A percentile compares a stretch with the other conserved stretches of the same genome.
phyloP scores from a whole-genome alignment of 176 grass and related monocot species.

The Eremochloa ophiuroides region DNA sequence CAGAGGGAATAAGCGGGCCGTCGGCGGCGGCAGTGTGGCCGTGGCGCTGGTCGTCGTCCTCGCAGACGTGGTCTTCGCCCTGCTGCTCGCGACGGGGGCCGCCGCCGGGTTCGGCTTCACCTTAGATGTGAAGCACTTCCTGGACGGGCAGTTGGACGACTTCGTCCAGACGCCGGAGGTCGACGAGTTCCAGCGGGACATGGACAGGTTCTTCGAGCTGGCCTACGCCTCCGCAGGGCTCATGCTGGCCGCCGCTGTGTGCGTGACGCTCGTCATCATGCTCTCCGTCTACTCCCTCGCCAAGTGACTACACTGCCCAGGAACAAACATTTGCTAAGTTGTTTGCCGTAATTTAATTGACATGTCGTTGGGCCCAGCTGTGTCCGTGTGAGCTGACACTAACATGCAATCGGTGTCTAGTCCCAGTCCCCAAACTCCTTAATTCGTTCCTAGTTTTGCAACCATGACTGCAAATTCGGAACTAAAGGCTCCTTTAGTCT shows the following conservation, averaged over 20 bases:
- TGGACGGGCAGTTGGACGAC: not conserved
- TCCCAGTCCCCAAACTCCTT: too few relatives aligned
- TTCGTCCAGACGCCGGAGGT: not conserved
- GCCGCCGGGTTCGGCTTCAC: slow-evolving; percentile 8
- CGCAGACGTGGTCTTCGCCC: not conserved
- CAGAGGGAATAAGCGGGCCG: not conserved
- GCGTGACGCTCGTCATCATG: not conserved
- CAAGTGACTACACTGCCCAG: too few relatives aligned
- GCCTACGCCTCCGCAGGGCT: not conserved
- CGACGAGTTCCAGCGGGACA: not conserved
- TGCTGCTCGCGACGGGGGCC: not conserved
- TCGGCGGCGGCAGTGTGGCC: not conserved
- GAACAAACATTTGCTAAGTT: too few relatives aligned
- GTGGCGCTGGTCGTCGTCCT: not conserved
- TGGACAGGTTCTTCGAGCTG: not conserved
- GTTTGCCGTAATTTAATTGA: too few relatives aligned
- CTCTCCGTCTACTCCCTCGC: slow-evolving; percentile 9
- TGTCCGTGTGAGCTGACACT: too few relatives aligned
- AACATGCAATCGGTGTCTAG: too few relatives aligned
- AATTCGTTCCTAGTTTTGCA: too few relatives aligned
- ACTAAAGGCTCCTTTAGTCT: too few relatives aligned
- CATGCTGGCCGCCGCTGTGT: slow-evolving; percentile 15
- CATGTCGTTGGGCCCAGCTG: too few relatives aligned
- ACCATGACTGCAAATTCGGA: too few relatives aligned
- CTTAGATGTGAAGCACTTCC: not conserved